Evolutionary conservation across 352 stramenopile species (phyloP), one percentile per base, ranked within the genome.

Genomic region (Pythium sp.): DNA sequence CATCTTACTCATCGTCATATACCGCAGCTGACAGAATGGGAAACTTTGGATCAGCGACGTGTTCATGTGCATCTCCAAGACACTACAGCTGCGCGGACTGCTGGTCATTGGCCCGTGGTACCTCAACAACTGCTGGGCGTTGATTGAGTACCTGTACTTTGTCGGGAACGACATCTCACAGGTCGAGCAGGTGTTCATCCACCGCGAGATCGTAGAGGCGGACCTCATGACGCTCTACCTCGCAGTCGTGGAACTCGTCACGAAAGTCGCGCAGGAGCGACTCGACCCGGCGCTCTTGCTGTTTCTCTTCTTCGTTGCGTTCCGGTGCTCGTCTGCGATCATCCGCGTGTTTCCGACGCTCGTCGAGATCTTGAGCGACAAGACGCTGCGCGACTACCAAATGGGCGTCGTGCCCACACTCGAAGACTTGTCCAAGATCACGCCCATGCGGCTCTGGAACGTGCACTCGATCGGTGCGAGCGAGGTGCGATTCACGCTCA

Each of bases 11-110:
- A 70, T 83, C 43, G 65, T 81, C 0, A 71, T 73, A 5, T 78
- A 72, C 12, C 75, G 69, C 56, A 78, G 77, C 26, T 55, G 76
- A 18, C 68, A 65, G 1, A 58, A 63, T 14, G 72, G 76, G 0
- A 66, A 70, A 32, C 41, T 82, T 47, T 84, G 77, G 76, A 68
- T 86, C 8, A 72, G 78, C 4, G 78, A 86, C 46, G 72, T 68
- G 6, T 82, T 83, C 47, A 72, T 77, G 8, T 70, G 68, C 5
- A 75, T 86, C 47, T 86, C 78, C 0, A 70, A 61, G 12, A 68
- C 69, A 38, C 64, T 86, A 3, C 43, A 81, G 7, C 67, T 76
- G 36, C 78, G 78, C n/a, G 76, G 73, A 0, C 34, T 78, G 2
- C 53, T 75, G 7, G 68, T 83, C 26, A 14, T 83, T 1, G 12